A percentile compares a stretch with the other conserved stretches of the same genome.
These are phyloP conservation scores for Botrytis deweyae DNA, from an alignment of 2,329 filamentous ascomycete genomes.

Conservation along the genomic window DNA sequence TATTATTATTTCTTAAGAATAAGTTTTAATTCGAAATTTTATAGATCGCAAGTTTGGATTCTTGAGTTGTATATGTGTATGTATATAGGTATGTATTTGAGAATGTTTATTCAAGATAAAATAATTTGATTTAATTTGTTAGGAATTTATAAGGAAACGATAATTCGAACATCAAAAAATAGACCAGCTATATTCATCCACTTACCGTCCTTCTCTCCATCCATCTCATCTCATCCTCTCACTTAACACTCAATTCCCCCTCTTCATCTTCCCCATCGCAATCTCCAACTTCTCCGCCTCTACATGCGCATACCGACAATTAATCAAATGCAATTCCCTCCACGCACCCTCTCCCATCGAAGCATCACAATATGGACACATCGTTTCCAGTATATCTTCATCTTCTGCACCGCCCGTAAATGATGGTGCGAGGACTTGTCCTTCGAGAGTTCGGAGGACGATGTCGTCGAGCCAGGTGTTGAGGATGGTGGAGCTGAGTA, in stretches of 20 bases:
- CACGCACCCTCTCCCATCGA: conserved; percentile 8
- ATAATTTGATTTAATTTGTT: neutral
- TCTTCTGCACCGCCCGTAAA: conserved; percentile 13
- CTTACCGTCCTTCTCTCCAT: neutral
- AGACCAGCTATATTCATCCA: neutral
- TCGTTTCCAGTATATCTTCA: too few species aligned
- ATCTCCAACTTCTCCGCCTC: conserved; percentile 2
- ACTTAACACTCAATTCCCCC: too few species aligned
- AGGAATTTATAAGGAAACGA: neutral
- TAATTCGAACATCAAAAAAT: neutral
- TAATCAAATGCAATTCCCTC: conserved; percentile 18
- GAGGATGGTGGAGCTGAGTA: neutral
- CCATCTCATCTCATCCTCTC: too few species aligned
- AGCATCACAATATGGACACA: conserved; percentile 4
- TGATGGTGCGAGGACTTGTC: neutral
- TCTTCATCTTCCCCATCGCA: neutral
- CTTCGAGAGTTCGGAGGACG: neutral
- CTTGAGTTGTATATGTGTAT: too few species aligned
- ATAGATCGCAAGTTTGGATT: too few species aligned
- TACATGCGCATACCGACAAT: conserved; percentile 17
- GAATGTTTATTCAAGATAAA: neutral
- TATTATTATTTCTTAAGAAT: too few species aligned
- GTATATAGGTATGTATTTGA: neutral
- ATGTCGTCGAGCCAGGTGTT: conserved; percentile 8
- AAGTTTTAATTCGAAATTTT: too few species aligned